A percentile compares a stretch with the other conserved stretches of the same genome.
Conservation (phyloP, 78 protist species). For the Andalucia godoyi region DNA sequence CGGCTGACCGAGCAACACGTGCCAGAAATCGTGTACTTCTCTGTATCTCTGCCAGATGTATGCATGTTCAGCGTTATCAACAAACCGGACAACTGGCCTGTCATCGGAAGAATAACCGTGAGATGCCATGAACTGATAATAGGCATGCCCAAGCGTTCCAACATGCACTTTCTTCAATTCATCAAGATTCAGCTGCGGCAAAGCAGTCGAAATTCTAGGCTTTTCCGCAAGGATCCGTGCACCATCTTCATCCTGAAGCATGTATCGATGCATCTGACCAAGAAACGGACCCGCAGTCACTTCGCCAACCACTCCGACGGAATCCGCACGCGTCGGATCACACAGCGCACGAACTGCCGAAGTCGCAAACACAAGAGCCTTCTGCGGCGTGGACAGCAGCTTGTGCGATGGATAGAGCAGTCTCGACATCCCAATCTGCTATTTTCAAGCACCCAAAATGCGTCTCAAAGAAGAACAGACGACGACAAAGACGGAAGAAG, state of each 20-base stretch:
- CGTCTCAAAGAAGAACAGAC: too few relatives aligned
- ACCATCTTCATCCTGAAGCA: background rate
- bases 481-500: too few relatives aligned
- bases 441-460: too few relatives aligned
- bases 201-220: background rate
- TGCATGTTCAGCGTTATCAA: conserved; percentile 43
- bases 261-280: background rate
- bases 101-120: conserved; percentile 35
- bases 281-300: background rate
- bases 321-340: background rate
- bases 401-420: too few relatives aligned
- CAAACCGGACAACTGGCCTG: conserved; percentile 25
- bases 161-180: conserved; percentile 14
- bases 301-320: conserved; percentile 2
- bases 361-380: background rate
- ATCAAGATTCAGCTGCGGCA: background rate
- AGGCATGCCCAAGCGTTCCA: conserved; percentile 31
- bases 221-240: background rate
- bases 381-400: too few relatives aligned
- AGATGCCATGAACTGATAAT: conserved; percentile 9
- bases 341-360: background rate
- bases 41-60: conserved; percentile 45
- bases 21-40: conserved; percentile 55
- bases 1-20: conserved; percentile 33
- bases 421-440: too few relatives aligned